Evolutionary conservation across 2,329 filamentous ascomycete species (phyloP).

Genomic region (Arthrobotrys iridis): DNA sequence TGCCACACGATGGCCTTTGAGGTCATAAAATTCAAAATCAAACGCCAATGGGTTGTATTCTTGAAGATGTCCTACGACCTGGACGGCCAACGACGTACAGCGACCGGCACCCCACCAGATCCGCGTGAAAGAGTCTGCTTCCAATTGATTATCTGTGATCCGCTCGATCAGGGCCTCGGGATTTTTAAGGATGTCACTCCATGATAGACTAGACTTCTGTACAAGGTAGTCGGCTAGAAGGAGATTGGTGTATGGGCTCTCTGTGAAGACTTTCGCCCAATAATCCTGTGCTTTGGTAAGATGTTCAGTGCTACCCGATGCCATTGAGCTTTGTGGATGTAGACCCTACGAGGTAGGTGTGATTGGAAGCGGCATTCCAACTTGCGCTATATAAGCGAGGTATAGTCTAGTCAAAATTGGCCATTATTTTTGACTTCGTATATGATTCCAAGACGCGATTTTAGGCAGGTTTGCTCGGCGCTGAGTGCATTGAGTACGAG

Average conservation of each 20-base stretch:
- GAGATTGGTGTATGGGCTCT: background rate
- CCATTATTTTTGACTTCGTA: too few relatives aligned
- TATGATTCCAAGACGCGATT: too few relatives aligned
- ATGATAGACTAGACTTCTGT: background rate
- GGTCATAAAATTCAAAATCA: background rate
- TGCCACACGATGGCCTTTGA: background rate
- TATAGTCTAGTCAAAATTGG: too few relatives aligned
- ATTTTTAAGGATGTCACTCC: background rate
- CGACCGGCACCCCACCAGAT: background rate
- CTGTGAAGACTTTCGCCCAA: background rate
- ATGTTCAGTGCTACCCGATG: too few relatives aligned
- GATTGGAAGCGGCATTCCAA: too few relatives aligned
- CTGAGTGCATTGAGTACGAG: too few relatives aligned
- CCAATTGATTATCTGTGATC: background rate
- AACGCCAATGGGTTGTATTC: background rate
- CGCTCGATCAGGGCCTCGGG: background rate
- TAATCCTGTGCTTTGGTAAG: background rate
- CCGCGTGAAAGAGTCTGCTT: background rate
- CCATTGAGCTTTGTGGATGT: too few relatives aligned
- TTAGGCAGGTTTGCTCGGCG: too few relatives aligned
- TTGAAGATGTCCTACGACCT: background rate
- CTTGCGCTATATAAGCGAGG: too few relatives aligned
- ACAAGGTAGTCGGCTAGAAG: background rate
- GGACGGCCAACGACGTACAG: background rate
- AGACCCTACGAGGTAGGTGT: too few relatives aligned